Conservation (phyloP, 768 basidiomycete genomes). For the Ramaria sp. region DNA sequence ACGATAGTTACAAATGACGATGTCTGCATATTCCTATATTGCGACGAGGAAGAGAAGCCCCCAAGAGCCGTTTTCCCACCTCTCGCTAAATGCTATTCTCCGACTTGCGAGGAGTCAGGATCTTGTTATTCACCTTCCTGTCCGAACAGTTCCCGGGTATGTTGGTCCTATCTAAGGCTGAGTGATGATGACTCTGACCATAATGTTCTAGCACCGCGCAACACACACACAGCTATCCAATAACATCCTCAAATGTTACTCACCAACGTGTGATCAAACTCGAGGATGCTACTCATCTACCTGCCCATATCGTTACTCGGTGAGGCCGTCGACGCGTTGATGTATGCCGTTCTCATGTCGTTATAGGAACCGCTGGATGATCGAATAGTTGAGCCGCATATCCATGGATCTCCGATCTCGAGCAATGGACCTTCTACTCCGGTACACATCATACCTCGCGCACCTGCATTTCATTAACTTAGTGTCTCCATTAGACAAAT, state of each 20-base stretch:
- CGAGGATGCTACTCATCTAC: conserved; percentile 7
- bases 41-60: conserved; percentile 23
- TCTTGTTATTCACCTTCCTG: conserved; percentile 81
- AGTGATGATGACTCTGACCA: background rate
- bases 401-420: background rate
- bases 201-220: background rate
- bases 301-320: conserved; percentile 1
- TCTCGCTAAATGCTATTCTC: conserved; percentile 84
- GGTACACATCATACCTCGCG: background rate
- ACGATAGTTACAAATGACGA: background rate
- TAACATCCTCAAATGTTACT: background rate
- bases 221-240: background rate
- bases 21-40: conserved; percentile 6
- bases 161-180: background rate
- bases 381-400: background rate
- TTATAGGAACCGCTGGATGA: background rate
- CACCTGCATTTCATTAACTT: background rate
- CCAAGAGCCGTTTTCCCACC: conserved; percentile 87
- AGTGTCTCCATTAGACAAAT: background rate
- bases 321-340: background rate
- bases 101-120: conserved; percentile 69
- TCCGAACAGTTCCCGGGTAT: conserved; percentile 24
- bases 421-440: background rate
- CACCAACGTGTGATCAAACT: background rate
- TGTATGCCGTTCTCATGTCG: background rate